Evolutionary conservation across 257 asterid genomes (phyloP).

Genomic region (Solanum tacnaense): DNA sequence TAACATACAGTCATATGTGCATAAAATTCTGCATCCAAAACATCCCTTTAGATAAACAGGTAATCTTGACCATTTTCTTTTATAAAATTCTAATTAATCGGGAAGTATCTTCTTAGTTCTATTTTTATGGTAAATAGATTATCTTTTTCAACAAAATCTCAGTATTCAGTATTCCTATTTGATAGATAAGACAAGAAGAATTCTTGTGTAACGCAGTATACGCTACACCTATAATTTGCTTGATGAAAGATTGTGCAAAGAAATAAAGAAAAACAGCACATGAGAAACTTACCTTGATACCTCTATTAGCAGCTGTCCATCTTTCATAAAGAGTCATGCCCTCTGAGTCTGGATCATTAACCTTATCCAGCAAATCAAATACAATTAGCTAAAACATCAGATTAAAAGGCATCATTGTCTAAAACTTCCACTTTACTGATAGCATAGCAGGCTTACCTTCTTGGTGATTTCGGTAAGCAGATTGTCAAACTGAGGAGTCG

Average conservation of each 20-base stretch:
- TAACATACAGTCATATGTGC: background rate
- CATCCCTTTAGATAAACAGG: background rate
- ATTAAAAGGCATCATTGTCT: background rate
- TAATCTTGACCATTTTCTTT: background rate
- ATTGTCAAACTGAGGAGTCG: constrained; percentile 93
- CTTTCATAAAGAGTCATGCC: constrained; percentile 32
- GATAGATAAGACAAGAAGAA: background rate
- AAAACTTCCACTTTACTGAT: background rate
- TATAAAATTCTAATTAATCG: background rate
- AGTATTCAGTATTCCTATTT: background rate
- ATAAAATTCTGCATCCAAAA: background rate
- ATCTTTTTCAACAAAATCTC: background rate
- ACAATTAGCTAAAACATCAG: background rate
- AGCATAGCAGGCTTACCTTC: constrained; percentile 38
- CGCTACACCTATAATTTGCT: background rate
- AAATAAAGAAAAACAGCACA: background rate
- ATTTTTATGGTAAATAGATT: background rate
- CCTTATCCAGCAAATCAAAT: constrained; percentile 33
- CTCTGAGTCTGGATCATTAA: constrained; percentile 74
- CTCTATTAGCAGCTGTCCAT: constrained; percentile 41
- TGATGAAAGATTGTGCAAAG: background rate
- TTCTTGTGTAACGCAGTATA: background rate
- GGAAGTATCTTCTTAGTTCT: background rate
- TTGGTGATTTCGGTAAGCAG: constrained; percentile 65
- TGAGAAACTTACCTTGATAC: constrained; percentile 36